Percentiles rank a stretch among this genome's conserved stretches.
These are phyloP conservation scores for Kwoniella newhampshirensis DNA, from an alignment of 768 basidiomycete genomes.

Conservation along the genomic window DNA sequence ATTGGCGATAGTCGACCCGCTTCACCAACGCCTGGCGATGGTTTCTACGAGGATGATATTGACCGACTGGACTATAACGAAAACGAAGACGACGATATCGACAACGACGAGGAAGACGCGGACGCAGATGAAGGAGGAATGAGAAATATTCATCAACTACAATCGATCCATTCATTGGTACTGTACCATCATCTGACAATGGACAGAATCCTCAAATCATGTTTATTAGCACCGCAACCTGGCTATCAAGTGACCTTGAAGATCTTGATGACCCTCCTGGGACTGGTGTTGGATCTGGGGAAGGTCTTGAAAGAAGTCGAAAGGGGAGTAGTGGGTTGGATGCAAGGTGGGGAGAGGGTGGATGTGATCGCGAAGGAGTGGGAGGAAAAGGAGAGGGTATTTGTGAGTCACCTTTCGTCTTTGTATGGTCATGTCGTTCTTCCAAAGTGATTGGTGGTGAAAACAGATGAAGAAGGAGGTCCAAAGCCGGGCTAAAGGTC, in stretches of 20 bases:
- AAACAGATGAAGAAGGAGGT: no score
- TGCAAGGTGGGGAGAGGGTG: slow-evolving; percentile 24
- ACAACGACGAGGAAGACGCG: slow-evolving; percentile 4
- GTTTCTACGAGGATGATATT: neutral
- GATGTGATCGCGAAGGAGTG: slow-evolving; percentile 24
- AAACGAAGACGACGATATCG: slow-evolving; percentile 15
- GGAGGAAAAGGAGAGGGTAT: slow-evolving; percentile 37
- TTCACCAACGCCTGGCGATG: slow-evolving; percentile 3
- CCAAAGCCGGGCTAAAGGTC: neutral
- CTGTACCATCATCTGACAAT: slow-evolving; percentile 38
- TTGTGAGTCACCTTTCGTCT: slow-evolving; percentile 41
- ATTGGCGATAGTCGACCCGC: slow-evolving; percentile 4
- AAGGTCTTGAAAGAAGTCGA: slow-evolving; percentile 39
- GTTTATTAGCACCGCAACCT: slow-evolving; percentile 21
- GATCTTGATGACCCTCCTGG: slow-evolving; percentile 37
- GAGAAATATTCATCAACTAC: slow-evolving; percentile 18
- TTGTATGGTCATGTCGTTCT: no score
- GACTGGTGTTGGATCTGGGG: slow-evolving; percentile 39
- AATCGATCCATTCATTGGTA: slow-evolving; percentile 40
- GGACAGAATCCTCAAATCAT: slow-evolving; percentile 30
- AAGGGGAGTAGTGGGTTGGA: slow-evolving; percentile 11
- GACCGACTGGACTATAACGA: neutral
- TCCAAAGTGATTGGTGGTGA: no score
- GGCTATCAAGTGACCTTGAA: slow-evolving; percentile 37
- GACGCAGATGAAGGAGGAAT: slow-evolving; percentile 17